Conservation (phyloP, 1,284 basidiomycete species). For the Schizophyllum commune region DNA sequence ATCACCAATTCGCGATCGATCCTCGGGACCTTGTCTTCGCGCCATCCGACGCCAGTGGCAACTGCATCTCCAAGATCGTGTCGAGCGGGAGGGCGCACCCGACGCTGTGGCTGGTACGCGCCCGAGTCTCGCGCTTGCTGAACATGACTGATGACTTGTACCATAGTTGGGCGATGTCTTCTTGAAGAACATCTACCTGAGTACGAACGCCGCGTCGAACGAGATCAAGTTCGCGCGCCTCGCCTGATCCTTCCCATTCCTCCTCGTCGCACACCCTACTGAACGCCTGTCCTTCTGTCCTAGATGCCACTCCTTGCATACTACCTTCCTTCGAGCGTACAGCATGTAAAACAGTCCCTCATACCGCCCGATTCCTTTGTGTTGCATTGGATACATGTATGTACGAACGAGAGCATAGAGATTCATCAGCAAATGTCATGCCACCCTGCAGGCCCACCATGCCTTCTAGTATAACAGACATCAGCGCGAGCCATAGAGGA, state of each 20-base stretch:
- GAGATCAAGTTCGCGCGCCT: slow-evolving; percentile 44
- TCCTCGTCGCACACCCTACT: not conserved
- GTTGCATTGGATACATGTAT: not conserved
- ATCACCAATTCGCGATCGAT: slow-evolving; percentile 49
- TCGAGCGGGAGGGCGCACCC: slow-evolving; percentile 38
- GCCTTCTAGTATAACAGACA: not conserved
- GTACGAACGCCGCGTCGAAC: slow-evolving; percentile 52
- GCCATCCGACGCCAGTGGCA: slow-evolving; percentile 50
- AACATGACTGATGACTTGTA: no score
- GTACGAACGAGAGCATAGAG: not conserved
- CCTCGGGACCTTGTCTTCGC: slow-evolving; percentile 62
- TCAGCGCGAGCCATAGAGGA: not conserved
- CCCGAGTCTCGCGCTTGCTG: no score
- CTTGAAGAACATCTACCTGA: slow-evolving; percentile 61
- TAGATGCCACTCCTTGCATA: no score
- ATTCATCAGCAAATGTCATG: not conserved
- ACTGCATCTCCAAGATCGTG: slow-evolving; percentile 66
- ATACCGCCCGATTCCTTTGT: not conserved
- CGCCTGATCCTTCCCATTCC: not conserved
- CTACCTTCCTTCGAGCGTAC: no score
- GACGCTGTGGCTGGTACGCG: slow-evolving; percentile 57
- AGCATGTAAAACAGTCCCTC: no score
- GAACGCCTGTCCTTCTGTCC: no score
- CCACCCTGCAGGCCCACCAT: not conserved
- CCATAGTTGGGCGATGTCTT: slow-evolving; percentile 45